Evolutionary conservation across 495 filamentous ascomycete species (phyloP).

Genomic region (Talaromyces thailandensis): DNA sequence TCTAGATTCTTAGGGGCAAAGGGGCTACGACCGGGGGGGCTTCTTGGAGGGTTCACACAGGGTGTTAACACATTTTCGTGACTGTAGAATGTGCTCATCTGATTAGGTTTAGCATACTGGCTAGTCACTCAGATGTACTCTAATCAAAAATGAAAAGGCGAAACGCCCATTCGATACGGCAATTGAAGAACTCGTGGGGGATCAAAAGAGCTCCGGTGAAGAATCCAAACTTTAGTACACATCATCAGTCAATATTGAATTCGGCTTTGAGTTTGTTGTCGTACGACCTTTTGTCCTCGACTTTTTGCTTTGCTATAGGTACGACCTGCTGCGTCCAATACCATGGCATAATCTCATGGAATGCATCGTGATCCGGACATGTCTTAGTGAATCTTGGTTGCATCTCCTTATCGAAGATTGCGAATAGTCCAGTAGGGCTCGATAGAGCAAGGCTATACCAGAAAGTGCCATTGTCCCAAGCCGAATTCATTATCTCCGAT

Average conservation of each 20-base stretch:
- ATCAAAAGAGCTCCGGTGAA: not conserved
- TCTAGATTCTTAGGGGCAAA: not conserved
- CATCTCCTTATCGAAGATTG: conserved; percentile 11
- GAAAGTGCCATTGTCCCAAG: conserved; percentile 15
- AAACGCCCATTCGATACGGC: not conserved
- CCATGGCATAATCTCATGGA: conserved; percentile 15
- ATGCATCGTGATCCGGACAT: conserved; percentile 12
- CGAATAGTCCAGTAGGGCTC: conserved; percentile 16
- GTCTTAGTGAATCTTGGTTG: conserved; percentile 10
- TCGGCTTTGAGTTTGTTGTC: conserved; percentile 12
- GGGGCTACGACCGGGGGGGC: too few species aligned
- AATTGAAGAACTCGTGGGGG: too few species aligned
- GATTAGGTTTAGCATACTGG: not conserved
- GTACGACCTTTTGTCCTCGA: conserved; percentile 14
- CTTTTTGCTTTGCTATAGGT: conserved; percentile 10
- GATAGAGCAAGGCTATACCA: conserved; percentile 17
- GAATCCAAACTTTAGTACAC: not conserved
- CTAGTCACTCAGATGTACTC: too few species aligned
- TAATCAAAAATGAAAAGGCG: not conserved
- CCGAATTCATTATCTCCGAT: conserved; percentile 10
- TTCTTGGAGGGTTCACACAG: not conserved
- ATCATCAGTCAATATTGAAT: conserved; percentile 10
- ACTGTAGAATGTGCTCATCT: not conserved
- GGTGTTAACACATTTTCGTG: too few species aligned
- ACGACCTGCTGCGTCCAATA: conserved; percentile 12